These are phyloP conservation scores for Acacia acuminata DNA, from an alignment of 306 rosid genomes.

Conservation along the genomic window DNA sequence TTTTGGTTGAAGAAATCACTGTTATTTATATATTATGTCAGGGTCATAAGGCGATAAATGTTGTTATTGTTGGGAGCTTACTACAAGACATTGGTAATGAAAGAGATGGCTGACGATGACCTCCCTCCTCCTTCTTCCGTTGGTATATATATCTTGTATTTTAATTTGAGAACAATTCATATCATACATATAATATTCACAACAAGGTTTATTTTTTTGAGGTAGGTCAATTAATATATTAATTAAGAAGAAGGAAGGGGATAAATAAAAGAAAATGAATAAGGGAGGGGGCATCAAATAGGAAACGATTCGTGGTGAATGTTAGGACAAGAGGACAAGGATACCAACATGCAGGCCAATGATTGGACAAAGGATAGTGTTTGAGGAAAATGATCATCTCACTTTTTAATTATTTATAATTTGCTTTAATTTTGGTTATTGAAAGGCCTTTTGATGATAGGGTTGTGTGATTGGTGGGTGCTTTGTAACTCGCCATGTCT, in stretches of 20 bases:
- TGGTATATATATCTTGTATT: background rate
- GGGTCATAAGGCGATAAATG: background rate
- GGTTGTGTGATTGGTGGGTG: too few relatives aligned
- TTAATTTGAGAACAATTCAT: too few relatives aligned
- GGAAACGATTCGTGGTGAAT: constrained; percentile 35
- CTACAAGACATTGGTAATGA: constrained; percentile 20
- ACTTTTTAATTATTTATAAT: constrained; percentile 28
- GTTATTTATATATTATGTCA: too few relatives aligned
- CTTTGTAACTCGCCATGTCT: constrained; percentile 25
- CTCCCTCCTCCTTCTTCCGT: constrained; percentile 22
- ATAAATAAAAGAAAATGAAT: background rate
- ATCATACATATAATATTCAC: background rate
- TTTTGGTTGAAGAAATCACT: background rate
- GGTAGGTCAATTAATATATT: background rate
- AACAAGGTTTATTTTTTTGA: too few relatives aligned
- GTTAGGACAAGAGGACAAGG: constrained; percentile 47
- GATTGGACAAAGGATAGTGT: constrained; percentile 36
- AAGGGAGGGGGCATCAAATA: constrained; percentile 28
- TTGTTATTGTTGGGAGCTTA: constrained; percentile 22
- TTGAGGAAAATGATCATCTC: constrained; percentile 5
- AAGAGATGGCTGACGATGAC: constrained; percentile 38
- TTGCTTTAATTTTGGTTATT: constrained; percentile 3
- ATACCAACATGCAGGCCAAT: constrained; percentile 40
- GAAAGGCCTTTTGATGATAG: constrained; percentile 31
- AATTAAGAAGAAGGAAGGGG: background rate